Percentiles rank a stretch among this genome's conserved stretches.
These are phyloP conservation scores for Alternaria alternata DNA, from an alignment of 2,329 filamentous ascomycete genomes.

Conservation along the genomic window DNA sequence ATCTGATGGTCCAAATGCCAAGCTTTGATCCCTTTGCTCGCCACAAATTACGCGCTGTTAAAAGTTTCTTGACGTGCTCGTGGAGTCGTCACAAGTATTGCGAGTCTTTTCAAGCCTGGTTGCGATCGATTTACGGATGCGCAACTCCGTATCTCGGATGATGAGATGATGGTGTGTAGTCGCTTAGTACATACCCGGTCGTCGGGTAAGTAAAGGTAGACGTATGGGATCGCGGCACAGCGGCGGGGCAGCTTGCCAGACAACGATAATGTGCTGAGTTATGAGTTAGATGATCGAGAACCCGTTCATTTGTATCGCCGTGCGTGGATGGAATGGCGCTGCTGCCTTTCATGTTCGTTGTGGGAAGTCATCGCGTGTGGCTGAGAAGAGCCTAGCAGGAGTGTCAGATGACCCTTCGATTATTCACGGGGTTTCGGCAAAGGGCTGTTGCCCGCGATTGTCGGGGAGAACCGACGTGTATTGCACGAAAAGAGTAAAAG, in stretches of 20 bases:
- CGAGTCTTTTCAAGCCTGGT: not conserved
- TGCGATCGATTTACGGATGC: slow-evolving; percentile 2
- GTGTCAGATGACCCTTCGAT: slow-evolving; percentile 35
- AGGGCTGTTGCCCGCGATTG: not conserved
- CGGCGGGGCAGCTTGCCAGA: slow-evolving; percentile 13
- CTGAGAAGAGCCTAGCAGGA: slow-evolving; percentile 26
- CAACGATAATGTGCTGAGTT: slow-evolving; percentile 20
- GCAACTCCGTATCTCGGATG: slow-evolving; percentile 2
- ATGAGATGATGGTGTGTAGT: slow-evolving; percentile 17
- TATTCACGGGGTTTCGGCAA: slow-evolving; percentile 11
- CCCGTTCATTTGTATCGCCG: slow-evolving; percentile 7
- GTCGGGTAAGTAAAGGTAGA: slow-evolving; percentile 33
- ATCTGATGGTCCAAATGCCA: slow-evolving; percentile 25
- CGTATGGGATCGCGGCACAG: slow-evolving; percentile 27
- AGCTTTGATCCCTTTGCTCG: slow-evolving; percentile 18
- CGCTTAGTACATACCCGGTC: slow-evolving; percentile 30
- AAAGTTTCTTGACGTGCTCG: not conserved
- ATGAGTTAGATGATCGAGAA: not conserved
- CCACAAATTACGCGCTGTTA: slow-evolving; percentile 7
- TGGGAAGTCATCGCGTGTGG: slow-evolving; percentile 29
- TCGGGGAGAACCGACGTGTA: slow-evolving; percentile 2
- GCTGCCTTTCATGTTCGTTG: slow-evolving; percentile 30
- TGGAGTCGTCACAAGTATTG: not conserved
- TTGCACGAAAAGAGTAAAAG: slow-evolving; percentile 12
- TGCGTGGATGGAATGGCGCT: slow-evolving; percentile 18